These are phyloP conservation scores for Physcomitrellopsis africana DNA, from an alignment of 225 moss, liverwort and hornwort genomes.

Conservation along the genomic window DNA sequence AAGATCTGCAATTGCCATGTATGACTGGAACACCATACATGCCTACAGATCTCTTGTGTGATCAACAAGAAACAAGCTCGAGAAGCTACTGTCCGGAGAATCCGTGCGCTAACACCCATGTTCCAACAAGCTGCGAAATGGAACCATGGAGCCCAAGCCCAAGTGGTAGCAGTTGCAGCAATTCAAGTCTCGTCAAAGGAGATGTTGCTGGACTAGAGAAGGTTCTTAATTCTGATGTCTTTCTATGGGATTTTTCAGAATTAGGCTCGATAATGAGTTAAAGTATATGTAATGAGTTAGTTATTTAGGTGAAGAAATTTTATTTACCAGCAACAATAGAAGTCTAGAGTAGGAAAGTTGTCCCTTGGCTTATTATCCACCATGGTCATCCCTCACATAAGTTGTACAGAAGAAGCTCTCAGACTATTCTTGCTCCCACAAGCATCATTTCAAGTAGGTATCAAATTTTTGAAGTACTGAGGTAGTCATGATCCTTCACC, in stretches of 20 bases:
- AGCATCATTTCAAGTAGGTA: slow-evolving; percentile 15
- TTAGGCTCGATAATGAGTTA: slow-evolving; percentile 65
- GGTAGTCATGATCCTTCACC: slow-evolving; percentile 7
- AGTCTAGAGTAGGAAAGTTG: slow-evolving; percentile 8
- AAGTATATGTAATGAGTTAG: slow-evolving; percentile 2
- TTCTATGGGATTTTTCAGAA: slow-evolving; percentile 72
- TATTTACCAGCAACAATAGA: slow-evolving; percentile 18
- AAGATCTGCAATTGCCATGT: slow-evolving; percentile 46
- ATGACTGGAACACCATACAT: slow-evolving; percentile 49
- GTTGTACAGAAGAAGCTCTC: slow-evolving; percentile 28
- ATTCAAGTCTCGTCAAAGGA: slow-evolving; percentile 47
- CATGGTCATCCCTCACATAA: slow-evolving; percentile 3
- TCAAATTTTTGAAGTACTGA: slow-evolving; percentile 32
- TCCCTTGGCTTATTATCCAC: slow-evolving; percentile 4
- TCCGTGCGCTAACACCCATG: slow-evolving; percentile 49
- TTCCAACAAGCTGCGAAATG: slow-evolving; percentile 59
- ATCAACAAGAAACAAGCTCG: slow-evolving; percentile 59
- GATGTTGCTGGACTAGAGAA: slow-evolving; percentile 61
- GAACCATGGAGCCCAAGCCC: slow-evolving; percentile 71
- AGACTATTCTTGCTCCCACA: background rate
- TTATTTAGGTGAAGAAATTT: background rate
- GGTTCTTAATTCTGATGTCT: slow-evolving; percentile 71
- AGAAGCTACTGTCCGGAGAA: slow-evolving; percentile 62
- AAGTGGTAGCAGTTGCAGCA: slow-evolving; percentile 68
- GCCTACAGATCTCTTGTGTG: slow-evolving; percentile 48